Percentiles rank a stretch among this genome's conserved stretches.
These are phyloP conservation scores for Diplosphaera chodatii DNA, from an alignment of 139 green algal species.

Conservation along the genomic window DNA sequence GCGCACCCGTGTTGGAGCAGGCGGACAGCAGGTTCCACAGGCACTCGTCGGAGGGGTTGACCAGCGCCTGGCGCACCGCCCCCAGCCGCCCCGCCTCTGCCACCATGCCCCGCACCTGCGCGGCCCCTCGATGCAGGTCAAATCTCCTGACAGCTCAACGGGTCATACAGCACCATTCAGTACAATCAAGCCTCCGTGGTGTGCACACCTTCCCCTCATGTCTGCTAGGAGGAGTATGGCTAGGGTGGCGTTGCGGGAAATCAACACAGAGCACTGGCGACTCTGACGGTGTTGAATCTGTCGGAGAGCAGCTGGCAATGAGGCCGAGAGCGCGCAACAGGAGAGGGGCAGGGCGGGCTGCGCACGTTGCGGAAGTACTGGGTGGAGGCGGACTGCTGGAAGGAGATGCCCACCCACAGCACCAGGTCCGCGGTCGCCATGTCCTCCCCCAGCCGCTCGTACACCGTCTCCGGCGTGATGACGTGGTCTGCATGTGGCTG, in stretches of 20 bases:
- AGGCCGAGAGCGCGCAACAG: no score
- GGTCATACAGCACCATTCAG: no score
- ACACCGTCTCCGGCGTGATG: slow-evolving; percentile 83
- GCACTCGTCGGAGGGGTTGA: slow-evolving; percentile 76
- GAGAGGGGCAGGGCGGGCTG: slow-evolving; percentile 20
- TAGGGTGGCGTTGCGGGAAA: no score
- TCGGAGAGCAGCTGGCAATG: no score
- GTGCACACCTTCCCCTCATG: no score
- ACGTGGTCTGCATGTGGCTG: slow-evolving; percentile 35
- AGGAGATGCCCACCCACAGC: slow-evolving; percentile 89
- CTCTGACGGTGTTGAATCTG: no score
- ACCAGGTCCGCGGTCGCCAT: slow-evolving; percentile 66
- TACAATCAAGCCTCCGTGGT: no score
- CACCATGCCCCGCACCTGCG: slow-evolving; percentile 29
- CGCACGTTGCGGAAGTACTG: slow-evolving; percentile 80
- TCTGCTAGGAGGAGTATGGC: no score
- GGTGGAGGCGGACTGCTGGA: slow-evolving; percentile 79
- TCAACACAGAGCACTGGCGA: no score
- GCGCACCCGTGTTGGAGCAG: slow-evolving; percentile 50
- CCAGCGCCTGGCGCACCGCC: slow-evolving; percentile 47
- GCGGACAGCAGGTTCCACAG: slow-evolving; percentile 75
- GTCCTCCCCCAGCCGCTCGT: slow-evolving; percentile 78
- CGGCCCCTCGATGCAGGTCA: no score
- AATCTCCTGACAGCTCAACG: no score
- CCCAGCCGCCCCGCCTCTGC: slow-evolving; percentile 27